Conservation (phyloP, 2,329 filamentous ascomycete genomes). For the Talaromyces sp. region DNA sequence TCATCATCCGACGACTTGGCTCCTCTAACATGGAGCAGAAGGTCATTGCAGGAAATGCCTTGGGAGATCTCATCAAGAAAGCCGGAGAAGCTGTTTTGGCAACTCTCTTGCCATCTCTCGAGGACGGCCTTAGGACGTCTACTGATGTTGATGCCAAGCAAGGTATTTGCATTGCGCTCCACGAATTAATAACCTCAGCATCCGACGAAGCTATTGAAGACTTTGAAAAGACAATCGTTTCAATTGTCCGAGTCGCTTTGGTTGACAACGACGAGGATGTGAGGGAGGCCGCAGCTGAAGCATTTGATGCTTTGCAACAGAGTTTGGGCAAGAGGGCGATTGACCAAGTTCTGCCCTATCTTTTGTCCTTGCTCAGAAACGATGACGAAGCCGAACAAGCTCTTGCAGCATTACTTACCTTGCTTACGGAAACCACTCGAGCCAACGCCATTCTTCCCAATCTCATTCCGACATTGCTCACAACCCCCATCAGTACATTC, state of each 20-base stretch:
- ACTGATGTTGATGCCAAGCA: slow-evolving; percentile 91
- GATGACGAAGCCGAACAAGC: slow-evolving; percentile 89
- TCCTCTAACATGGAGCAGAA: slow-evolving; percentile 99
- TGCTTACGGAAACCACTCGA: slow-evolving; percentile 87
- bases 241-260: slow-evolving; percentile 86
- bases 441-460: slow-evolving; percentile 97
- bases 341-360: slow-evolving; percentile 88
- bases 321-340: slow-evolving; percentile 91
- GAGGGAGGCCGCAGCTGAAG: slow-evolving; percentile 90
- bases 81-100: slow-evolving; percentile 90
- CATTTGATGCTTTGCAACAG: slow-evolving; percentile 91
- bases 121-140: slow-evolving; percentile 82
- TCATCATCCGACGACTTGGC: slow-evolving; percentile 88
- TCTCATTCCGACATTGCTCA: slow-evolving; percentile 86
- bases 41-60: slow-evolving; percentile 93
- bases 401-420: slow-evolving; percentile 82
- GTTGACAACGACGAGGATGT: slow-evolving; percentile 88
- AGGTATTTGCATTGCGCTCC: slow-evolving; percentile 93
- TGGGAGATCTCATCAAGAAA: slow-evolving; percentile 95
- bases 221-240: slow-evolving; percentile 91
- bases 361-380: slow-evolving; percentile 82
- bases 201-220: slow-evolving; percentile 85
- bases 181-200: slow-evolving; percentile 86
- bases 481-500: slow-evolving; percentile 86
- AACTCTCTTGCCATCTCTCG: slow-evolving; percentile 81